Percentiles rank a stretch among this genome's conserved stretches.
phyloP scores from a whole-genome alignment of 768 basidiomycete species.

The Leccinellum rugosiceps region DNA sequence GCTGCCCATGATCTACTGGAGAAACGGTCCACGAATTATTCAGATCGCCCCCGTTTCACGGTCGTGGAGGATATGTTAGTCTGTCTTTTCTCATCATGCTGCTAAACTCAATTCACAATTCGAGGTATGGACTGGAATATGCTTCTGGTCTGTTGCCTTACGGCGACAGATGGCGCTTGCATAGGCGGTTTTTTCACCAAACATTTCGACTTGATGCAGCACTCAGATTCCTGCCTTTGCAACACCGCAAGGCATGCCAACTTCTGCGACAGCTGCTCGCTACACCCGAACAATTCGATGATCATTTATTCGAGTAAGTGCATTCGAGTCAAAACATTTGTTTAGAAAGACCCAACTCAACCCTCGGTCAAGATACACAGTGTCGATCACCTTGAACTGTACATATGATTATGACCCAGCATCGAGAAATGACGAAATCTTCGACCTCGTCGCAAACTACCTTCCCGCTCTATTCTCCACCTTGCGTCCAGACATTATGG shows the following conservation, averaged over 20 bases:
- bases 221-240: constrained; percentile 22
- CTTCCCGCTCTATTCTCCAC: background rate
- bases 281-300: constrained; percentile 29
- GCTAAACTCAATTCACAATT: background rate
- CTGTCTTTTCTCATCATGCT: background rate
- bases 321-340: background rate
- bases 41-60: constrained; percentile 40
- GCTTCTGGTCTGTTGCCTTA: constrained; percentile 13
- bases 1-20: constrained; percentile 46
- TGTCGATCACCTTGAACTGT: background rate
- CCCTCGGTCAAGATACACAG: background rate
- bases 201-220: constrained; percentile 7
- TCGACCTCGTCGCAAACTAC: background rate
- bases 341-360: background rate
- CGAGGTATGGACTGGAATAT: constrained; percentile 8
- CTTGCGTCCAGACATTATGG: background rate
- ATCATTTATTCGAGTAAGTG: constrained; percentile 31
- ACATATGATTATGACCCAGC: constrained; percentile 5
- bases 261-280: constrained; percentile 31
- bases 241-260: constrained; percentile 25
- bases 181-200: constrained; percentile 17
- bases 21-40: constrained; percentile 41
- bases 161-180: constrained; percentile 16
- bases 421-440: background rate
- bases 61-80: constrained; percentile 8